Evolutionary conservation across 495 filamentous ascomycete species (phyloP), one percentile per base, ranked within the genome.

Genomic region (Aspergillus biplanus): DNA sequence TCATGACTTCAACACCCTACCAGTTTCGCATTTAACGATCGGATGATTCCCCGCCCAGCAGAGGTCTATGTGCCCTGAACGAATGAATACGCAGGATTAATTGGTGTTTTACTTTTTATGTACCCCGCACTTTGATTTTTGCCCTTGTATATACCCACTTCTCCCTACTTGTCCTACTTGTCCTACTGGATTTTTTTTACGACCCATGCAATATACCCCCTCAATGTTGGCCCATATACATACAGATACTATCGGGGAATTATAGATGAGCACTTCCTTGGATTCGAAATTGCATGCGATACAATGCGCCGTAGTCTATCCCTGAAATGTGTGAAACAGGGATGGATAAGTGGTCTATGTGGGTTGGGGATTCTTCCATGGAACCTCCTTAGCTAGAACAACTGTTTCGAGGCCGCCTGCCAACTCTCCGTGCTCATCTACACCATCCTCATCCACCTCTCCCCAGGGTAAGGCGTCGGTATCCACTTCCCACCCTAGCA

Each of bases 381-480:
- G 81, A 52, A 96, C 82, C 65, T 89, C 86, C 58, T 79, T 73
- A 9, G 94, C 93, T 52, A 80, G 62, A 18, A 97, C 83, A 7
- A 98, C 89, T 31, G 93, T 99, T 80, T 97, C 92, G 52, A 93
- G 85, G 0, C 92, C 91, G 13, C 82, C 87, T 3, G 85, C 86
- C 56, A 87, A 79, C 34, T 76, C 71, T 63, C 86, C 83, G 27
- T 88, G 85, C 12, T 65, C 66, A 39, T 57, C 73, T 42, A 64
- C 65, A 11, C 67, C 70, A 44, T 67, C 66, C 15, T 69, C 71
- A 12, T 69, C 65, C 65, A 91, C 89, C 34, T 87, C 86, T 0
- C 91, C 92, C 88, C 91, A 96, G 1, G 92, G 92, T 73, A 97
- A 74, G 18, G 80, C 78, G 32, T 96, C 90, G 53, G 97, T 89